phyloP scores from a whole-genome alignment of 371 early-diverging fungal species.

The Mucor mucedo region DNA sequence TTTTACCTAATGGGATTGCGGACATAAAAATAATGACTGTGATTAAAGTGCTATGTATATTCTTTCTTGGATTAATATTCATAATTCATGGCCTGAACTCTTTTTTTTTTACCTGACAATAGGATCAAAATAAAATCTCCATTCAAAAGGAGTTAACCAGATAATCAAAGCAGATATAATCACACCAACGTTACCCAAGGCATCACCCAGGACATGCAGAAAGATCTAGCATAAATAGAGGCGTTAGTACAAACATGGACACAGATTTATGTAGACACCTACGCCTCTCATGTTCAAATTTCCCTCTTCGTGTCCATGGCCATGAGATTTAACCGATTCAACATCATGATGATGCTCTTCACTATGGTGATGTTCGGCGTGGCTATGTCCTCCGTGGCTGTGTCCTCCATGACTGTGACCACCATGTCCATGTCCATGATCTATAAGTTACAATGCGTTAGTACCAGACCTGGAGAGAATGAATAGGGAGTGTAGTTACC shows the following conservation, averaged over 20 bases:
- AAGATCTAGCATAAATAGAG: slow-evolving; percentile 59
- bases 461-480: background rate
- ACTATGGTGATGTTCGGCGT: slow-evolving; percentile 37
- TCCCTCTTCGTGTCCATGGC: slow-evolving; percentile 35
- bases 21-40: slow-evolving; percentile 46
- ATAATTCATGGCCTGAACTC: background rate
- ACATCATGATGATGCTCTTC: slow-evolving; percentile 21
- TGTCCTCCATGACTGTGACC: slow-evolving; percentile 44
- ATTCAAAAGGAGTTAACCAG: slow-evolving; percentile 68
- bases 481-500: slow-evolving; percentile 36
- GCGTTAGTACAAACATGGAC: background rate
- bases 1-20: slow-evolving; percentile 46
- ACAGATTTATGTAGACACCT: slow-evolving; percentile 1
- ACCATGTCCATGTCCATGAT: slow-evolving; percentile 40
- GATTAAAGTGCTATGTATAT: slow-evolving; percentile 33
- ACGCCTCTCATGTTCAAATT: slow-evolving; percentile 90
- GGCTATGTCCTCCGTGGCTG: slow-evolving; percentile 30
- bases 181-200: slow-evolving; percentile 92
- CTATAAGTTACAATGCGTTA: slow-evolving; percentile 11
- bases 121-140: slow-evolving; percentile 86
- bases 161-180: slow-evolving; percentile 85
- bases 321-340: slow-evolving; percentile 12
- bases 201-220: slow-evolving; percentile 94
- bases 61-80: background rate
- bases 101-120: slow-evolving; percentile 41